Base-by-base conservation (phyloP, 139 green algal species). In the Trebouxia sp. region DNA sequence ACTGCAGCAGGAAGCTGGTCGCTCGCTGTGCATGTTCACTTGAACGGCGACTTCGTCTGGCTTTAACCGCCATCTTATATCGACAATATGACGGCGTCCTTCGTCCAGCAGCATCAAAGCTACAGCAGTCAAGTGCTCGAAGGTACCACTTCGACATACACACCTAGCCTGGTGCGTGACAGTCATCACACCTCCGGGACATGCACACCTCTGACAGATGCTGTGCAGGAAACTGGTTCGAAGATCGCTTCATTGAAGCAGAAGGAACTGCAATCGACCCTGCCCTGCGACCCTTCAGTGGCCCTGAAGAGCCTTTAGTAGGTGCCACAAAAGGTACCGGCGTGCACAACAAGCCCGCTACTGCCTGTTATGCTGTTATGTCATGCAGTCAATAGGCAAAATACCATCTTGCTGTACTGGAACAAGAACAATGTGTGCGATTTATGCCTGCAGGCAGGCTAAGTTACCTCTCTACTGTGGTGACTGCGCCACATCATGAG, bases 281-380 rank as follows among this genome's bases (percentile, higher is more conserved):
- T 41, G 62, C 43, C 7, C 32, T 72, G 62, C 62, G 62, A 2
- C 62, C 62, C 7, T 72, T 45, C 12, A 45, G 32, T 72, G 62
- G 62, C 0, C 62, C 62, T 45, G 62, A 72, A 15, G 62, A 72
- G 35, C 62, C 62, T 45, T 35, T 72, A 45, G 62, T 72, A 8
- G 62, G 62, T 72, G 62, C 62, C 24, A 72, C 62, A 39, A 72
- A 72, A 72, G 62, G 62, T 72, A 14, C n/a, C n/a, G n/a, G n/a
- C n/a, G n/a, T n/a, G n/a, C n/a, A n/a, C n/a, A n/a, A 41, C 8
- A 22, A 69, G 41, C 58, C 41, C 30, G 8, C 24, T 37, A 14
- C 24, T 37, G 55, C 55, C 35, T 53, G 47, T 53, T 6, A 17
- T 53, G 47, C 14, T 53, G 3, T 17, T 26, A 53, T 11, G n/a